Base-by-base conservation (phyloP, 2,329 filamentous ascomycete species). In the Fusarium tricinctum region DNA sequence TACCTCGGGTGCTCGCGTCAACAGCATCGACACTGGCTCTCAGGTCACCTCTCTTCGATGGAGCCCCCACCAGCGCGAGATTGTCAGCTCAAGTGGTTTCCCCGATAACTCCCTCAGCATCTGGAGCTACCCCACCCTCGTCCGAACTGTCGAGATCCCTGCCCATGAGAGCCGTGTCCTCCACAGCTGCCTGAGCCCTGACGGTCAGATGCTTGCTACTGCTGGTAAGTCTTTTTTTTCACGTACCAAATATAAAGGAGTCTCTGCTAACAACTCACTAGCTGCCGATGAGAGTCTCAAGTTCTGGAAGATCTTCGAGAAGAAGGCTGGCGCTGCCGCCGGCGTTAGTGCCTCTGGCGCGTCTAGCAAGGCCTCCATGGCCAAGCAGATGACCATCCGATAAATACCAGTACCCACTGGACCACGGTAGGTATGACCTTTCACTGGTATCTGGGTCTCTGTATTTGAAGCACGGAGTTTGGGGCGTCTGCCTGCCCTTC, bases 291-390 rank as follows among this genome's bases (percentile, higher is more conserved):
- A 99, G 86, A 95, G 91, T 77, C 86, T 99, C 80, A 99, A 99
- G 85, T 99, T 99, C 87, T 99, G 96, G 96, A 99, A 99, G 89
- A 87, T 99, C 74, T 99, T 99, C 77, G 96, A 99, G 87, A 97
- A 97, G 88, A 98, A 97, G 88, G 85, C 94, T 19, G 94, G 93
- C 56, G 84, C 87, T 61, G 83, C 87, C 63, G 87, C 90, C 51
- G 87, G 89, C 48, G 84, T 89, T 55, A 86, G 88, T 63, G 85
- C 87, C 72, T 86, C 90, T 60, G 89, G 89, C 67, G 84, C 91
- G 62, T 91, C 91, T 49, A 88, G 87, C 80, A 95, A 95, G 83
- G 93, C 92, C 57, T 89, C 92, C 76, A 91, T 95, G 86, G 89
- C 89, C 78, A 97, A 97, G 89, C 93, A 95, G 81, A 97, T 97